Percentiles rank a stretch among this genome's conserved stretches.
Conservation (phyloP, 2,329 filamentous ascomycete species). For the Colletotrichum orchidophilum region DNA sequence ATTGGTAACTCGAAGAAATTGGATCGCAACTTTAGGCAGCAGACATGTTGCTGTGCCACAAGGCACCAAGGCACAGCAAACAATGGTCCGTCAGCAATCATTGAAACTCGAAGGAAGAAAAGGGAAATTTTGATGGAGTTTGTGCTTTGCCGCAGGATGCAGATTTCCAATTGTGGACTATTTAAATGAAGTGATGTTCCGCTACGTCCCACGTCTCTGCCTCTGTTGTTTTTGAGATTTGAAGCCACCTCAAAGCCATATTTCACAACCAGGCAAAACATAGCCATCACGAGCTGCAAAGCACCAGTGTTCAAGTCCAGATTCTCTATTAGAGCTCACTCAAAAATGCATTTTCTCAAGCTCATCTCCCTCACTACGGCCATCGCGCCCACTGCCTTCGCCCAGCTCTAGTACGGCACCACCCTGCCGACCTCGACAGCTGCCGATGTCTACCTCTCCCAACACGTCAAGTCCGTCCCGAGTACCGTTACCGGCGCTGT, state of each 20-base stretch:
- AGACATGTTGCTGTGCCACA: neutral
- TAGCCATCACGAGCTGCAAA: too few relatives aligned
- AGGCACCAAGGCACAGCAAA: neutral
- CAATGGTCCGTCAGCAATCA: neutral
- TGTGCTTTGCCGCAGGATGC: neutral
- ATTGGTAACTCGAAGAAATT: neutral
- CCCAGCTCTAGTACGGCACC: neutral
- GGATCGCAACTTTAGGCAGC: neutral
- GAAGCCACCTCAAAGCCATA: neutral
- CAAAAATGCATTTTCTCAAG: slow-evolving; percentile 6
- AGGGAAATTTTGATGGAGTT: neutral
- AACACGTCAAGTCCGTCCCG: neutral
- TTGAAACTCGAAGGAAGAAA: neutral
- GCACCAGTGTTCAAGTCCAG: too few relatives aligned
- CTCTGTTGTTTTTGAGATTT: neutral
- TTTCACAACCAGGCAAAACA: neutral
- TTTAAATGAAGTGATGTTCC: neutral
- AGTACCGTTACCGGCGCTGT: slow-evolving; percentile 6
- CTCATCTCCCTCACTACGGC: neutral
- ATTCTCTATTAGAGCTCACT: neutral
- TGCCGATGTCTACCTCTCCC: slow-evolving; percentile 8
- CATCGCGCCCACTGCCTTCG: neutral
- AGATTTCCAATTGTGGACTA: neutral
- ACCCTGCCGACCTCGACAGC: slow-evolving; percentile 14
- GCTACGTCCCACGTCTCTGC: too few relatives aligned